Conservation (phyloP, 2,329 filamentous ascomycete species). For the Magnaporthiopsis rhizophila region DNA sequence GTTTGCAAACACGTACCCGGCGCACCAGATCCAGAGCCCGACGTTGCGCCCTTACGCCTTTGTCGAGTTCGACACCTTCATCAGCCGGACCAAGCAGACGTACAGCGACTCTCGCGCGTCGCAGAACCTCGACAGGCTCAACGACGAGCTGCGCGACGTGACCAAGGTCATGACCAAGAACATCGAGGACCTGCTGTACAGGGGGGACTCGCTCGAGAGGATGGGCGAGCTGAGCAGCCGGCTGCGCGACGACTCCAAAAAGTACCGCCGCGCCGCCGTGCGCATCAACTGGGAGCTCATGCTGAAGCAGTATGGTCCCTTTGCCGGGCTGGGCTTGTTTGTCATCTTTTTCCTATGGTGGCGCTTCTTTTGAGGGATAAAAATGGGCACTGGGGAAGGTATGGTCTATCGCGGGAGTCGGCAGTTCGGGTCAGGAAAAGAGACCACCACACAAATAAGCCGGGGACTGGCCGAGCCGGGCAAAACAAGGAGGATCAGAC, state of each 20-base stretch:
- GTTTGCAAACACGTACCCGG: conserved; percentile 79
- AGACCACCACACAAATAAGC: not conserved
- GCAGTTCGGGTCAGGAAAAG: not conserved
- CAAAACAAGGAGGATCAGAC: too few relatives aligned
- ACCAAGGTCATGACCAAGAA: conserved; percentile 99
- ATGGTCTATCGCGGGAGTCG: not conserved
- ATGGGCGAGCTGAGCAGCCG: conserved; percentile 93
- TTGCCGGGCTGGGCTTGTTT: conserved; percentile 73
- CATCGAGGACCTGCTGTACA: conserved; percentile 93
- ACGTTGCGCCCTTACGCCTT: conserved; percentile 86
- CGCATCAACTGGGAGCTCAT: conserved; percentile 97
- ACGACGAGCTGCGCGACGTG: conserved; percentile 94
- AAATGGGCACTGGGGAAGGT: not conserved
- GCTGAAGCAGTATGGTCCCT: conserved; percentile 91
- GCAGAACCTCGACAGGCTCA: conserved; percentile 89
- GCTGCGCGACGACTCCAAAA: conserved; percentile 84
- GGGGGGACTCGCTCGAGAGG: conserved; percentile 86
- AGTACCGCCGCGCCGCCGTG: conserved; percentile 87
- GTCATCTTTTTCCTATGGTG: conserved; percentile 84
- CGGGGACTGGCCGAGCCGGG: too few relatives aligned
- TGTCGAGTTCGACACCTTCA: conserved; percentile 97
- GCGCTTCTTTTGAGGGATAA: conserved; percentile 67
- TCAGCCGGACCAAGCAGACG: conserved; percentile 82
- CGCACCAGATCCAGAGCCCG: conserved; percentile 64
- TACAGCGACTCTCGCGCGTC: conserved; percentile 89